Conservation (phyloP, 306 rosid genomes). For the Cicer arietinum region DNA sequence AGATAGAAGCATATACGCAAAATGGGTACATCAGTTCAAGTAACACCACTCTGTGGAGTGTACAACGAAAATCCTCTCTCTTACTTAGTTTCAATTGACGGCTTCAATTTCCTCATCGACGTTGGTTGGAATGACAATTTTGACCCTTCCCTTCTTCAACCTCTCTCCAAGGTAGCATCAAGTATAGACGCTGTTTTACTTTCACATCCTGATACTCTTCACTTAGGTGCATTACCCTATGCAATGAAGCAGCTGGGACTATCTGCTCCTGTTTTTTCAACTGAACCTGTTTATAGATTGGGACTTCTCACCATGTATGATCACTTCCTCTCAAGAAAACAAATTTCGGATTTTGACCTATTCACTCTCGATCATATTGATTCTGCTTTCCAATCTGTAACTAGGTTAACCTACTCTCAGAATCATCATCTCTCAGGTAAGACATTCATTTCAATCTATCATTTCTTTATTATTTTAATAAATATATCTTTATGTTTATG, state of each 20-base stretch:
- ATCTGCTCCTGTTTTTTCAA: slow-evolving; percentile 76
- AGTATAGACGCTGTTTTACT: slow-evolving; percentile 83
- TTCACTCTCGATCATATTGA: slow-evolving; percentile 93
- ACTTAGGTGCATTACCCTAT: slow-evolving; percentile 92
- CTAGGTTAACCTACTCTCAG: slow-evolving; percentile 92
- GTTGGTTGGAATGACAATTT: slow-evolving; percentile 99
- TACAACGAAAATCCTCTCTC: slow-evolving; percentile 94
- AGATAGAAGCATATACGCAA: no score
- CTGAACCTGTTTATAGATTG: slow-evolving; percentile 86
- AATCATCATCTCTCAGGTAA: slow-evolving; percentile 90
- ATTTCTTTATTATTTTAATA: no score
- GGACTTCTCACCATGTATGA: slow-evolving; percentile 98
- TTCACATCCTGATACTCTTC: slow-evolving; percentile 90
- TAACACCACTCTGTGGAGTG: slow-evolving; percentile 87
- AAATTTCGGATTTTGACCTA: slow-evolving; percentile 88
- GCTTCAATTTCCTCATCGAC: slow-evolving; percentile 87
- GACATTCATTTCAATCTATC: background rate
- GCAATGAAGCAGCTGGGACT: slow-evolving; percentile 88
- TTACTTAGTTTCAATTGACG: slow-evolving; percentile 84
- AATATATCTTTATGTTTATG: no score
- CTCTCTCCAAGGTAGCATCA: slow-evolving; percentile 91
- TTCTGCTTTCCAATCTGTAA: slow-evolving; percentile 81
- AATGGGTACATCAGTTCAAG: slow-evolving; percentile 96
- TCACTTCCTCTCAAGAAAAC: slow-evolving; percentile 86
- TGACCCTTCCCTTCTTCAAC: slow-evolving; percentile 81